Evolutionary conservation across 345 rosid species (phyloP), one percentile per base, ranked within the genome.

Genomic region (Gossypium sturtianum): DNA sequence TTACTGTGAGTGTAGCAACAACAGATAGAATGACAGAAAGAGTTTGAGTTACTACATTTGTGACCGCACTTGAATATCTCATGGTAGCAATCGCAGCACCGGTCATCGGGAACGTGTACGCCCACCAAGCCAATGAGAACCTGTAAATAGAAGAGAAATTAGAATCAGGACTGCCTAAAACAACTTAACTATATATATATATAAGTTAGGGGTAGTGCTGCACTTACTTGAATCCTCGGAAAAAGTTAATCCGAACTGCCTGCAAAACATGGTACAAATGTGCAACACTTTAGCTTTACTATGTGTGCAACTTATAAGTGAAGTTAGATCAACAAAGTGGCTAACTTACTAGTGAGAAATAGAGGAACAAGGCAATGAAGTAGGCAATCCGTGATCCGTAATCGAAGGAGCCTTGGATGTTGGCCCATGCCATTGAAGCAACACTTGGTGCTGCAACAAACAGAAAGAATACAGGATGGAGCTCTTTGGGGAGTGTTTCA

Each of bases 81-180:
- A 88, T 87, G 19, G 94, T 89, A 20, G 94, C 87, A 53, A 86
- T 82, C 44, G 93, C 93, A 17, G 90, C 90, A 2, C 87, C 86
- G 3, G 91, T 87, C 91, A 85, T 90, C 0, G 98, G 93, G 76
- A 94, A 92, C 17, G 97, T 92, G 75, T 90, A 94, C 9, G 97
- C 98, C 97, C 98, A 94, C 97, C 97, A 90, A 60, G 97, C 89
- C 82, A 88, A 74, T 44, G 97, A 92, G 80, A 94, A 92, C 87
- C 93, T 93, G 76, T 19, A 27, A 74, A 61, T 70, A 41, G 29
- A 78, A 48, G 44, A 61, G 38, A 62, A 69, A 54, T 45, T 12
- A 61, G 49, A n/a, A 34, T 70, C 11, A 57, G 61, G 22, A 47
- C 51, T 47, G 72, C 62, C 29, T 63, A 17, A n/a, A 1, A 57